phyloP scores from a whole-genome alignment of 805 yeast genomes.

The Trichomonascus vanleenenianus region DNA sequence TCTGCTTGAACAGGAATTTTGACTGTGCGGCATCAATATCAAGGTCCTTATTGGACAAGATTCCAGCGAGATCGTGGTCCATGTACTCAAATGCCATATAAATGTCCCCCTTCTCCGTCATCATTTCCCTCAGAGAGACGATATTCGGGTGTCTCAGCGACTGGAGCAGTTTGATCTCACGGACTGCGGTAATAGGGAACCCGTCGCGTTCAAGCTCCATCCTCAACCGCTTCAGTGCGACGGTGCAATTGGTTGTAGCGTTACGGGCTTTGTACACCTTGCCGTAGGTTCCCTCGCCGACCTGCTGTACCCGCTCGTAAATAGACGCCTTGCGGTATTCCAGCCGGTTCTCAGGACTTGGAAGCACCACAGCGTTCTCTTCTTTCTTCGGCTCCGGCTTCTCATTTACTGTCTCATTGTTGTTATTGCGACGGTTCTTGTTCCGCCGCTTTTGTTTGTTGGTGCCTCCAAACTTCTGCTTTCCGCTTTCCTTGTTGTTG shows the following conservation, averaged over 20 bases:
- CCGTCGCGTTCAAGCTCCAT: conserved; percentile 89
- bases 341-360: neutral
- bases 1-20: conserved; percentile 71
- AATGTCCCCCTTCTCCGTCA: conserved; percentile 66
- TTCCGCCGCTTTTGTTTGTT: neutral
- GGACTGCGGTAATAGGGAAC: conserved; percentile 88
- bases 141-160: conserved; percentile 75
- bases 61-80: conserved; percentile 88
- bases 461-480: neutral
- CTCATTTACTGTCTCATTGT: neutral
- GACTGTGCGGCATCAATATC: conserved; percentile 56
- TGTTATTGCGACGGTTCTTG: neutral
- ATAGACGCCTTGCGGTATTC: conserved; percentile 9
- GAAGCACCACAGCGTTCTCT: neutral
- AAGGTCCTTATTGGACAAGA: conserved; percentile 68
- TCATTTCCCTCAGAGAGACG: conserved; percentile 78
- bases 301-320: conserved; percentile 76
- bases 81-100: conserved; percentile 91
- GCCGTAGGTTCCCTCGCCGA: conserved; percentile 99
- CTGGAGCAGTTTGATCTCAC: conserved; percentile 84
- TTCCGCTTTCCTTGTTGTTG: neutral
- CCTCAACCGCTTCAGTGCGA: conserved; percentile 81
- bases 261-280: conserved; percentile 87
- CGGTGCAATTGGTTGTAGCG: conserved; percentile 53
- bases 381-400: neutral